phyloP scores from a whole-genome alignment of 306 rosid species.

The Quercus ilex region DNA sequence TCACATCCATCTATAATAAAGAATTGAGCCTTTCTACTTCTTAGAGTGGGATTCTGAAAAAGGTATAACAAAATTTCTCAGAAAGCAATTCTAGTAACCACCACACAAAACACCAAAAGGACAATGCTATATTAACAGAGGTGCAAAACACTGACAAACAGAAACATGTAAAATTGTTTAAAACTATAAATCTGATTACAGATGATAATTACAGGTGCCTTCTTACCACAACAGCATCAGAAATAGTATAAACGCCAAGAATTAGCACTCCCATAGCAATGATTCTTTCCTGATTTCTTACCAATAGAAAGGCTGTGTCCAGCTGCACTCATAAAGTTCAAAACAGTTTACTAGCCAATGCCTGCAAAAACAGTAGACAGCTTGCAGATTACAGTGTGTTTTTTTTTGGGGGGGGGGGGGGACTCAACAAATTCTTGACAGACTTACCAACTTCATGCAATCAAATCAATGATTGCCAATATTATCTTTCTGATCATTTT shows the following conservation, averaged over 20 bases:
- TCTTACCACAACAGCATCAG: neutral
- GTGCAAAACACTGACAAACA: too few species aligned
- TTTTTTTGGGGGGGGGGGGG: neutral
- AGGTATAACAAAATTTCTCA: too few species aligned
- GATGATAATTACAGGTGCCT: conserved; percentile 1
- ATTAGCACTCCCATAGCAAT: neutral
- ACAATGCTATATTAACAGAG: too few species aligned
- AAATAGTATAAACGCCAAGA: neutral
- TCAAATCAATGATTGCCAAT: neutral
- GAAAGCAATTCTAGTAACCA: too few species aligned
- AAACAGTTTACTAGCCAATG: neutral
- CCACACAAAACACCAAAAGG: too few species aligned
- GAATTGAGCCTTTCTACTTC: too few species aligned
- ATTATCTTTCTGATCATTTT: neutral
- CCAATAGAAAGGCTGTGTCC: neutral
- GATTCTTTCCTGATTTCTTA: neutral
- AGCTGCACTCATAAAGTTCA: neutral
- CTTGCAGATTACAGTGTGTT: neutral
- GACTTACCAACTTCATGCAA: neutral
- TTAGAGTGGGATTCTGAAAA: too few species aligned
- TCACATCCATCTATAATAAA: too few species aligned
- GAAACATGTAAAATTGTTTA: too few species aligned
- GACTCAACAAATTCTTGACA: neutral
- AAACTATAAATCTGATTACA: neutral
- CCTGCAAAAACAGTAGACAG: neutral